Evolutionary conservation across 805 yeast genomes (phyloP).

Genomic region (Lipomyces yamanashiensis): DNA sequence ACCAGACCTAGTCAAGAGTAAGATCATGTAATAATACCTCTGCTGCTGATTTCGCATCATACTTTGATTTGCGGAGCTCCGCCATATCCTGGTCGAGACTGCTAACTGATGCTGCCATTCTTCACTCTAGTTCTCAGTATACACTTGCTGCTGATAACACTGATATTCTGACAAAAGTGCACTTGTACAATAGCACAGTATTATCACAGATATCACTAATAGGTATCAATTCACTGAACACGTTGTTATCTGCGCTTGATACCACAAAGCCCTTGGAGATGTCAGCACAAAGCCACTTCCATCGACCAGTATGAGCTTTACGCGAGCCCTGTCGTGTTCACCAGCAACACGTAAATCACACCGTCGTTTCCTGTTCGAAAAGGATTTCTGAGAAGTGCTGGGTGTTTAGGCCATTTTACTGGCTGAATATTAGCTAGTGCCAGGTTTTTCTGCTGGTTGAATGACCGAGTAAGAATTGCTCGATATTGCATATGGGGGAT

Average conservation of each 20-base stretch:
- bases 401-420: neutral
- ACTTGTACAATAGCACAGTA: no score
- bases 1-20: neutral
- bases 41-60: conserved; percentile 45
- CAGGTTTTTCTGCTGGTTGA: neutral
- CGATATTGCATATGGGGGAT: conserved; percentile 15
- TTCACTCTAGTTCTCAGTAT: neutral
- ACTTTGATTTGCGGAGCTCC: conserved; percentile 58
- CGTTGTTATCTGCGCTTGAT: no score
- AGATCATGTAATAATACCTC: conserved; percentile 37
- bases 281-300: no score
- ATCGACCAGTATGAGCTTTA: no score
- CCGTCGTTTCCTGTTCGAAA: no score
- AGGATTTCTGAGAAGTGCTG: neutral
- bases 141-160: neutral
- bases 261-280: no score
- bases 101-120: conserved; percentile 50
- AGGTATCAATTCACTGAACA: no score
- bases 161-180: no score
- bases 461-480: conserved; percentile 5
- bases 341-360: no score
- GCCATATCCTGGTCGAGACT: conserved; percentile 68
- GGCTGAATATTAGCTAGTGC: neutral
- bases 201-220: no score
- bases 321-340: no score